These are phyloP conservation scores for Cryphonectria carpinicola DNA, from an alignment of 2,329 filamentous ascomycete genomes.

Conservation along the genomic window DNA sequence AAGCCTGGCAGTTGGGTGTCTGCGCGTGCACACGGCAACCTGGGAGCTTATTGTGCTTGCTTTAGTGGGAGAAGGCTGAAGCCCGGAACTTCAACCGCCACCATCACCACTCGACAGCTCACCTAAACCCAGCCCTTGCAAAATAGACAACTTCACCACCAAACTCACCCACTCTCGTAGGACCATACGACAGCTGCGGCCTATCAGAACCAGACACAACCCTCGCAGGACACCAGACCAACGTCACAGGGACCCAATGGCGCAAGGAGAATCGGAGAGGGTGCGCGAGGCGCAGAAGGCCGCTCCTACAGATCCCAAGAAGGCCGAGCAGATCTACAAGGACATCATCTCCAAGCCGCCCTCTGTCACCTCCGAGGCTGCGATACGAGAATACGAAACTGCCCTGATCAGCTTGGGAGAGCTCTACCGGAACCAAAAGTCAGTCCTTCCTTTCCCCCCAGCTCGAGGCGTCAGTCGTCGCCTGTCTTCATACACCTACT, in stretches of 20 bases:
- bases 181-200: not conserved
- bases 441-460: slow-evolving; percentile 47
- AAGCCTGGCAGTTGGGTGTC: slow-evolving; percentile 10
- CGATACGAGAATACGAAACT: slow-evolving; percentile 88
- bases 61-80: slow-evolving; percentile 22
- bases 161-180: not conserved
- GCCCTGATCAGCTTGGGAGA: slow-evolving; percentile 88
- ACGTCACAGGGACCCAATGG: slow-evolving; percentile 46
- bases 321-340: slow-evolving; percentile 88
- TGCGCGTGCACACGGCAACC: slow-evolving; percentile 36
- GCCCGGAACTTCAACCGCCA: slow-evolving; percentile 10
- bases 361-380: slow-evolving; percentile 79
- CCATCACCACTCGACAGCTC: slow-evolving; percentile 2
- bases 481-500: not conserved
- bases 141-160: not conserved
- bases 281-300: slow-evolving; percentile 89
- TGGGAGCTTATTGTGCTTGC: slow-evolving; percentile 19
- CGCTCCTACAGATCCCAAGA: slow-evolving; percentile 76
- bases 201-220: not conserved
- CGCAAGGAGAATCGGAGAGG: slow-evolving; percentile 63
- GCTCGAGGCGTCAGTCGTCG: not conserved
- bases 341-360: slow-evolving; percentile 86
- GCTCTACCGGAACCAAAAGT: slow-evolving; percentile 89
- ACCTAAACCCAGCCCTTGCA: not conserved
- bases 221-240: not conserved